Evolutionary conservation across 2,329 filamentous ascomycete genomes (phyloP), one percentile per base, ranked within the genome.

Genomic region (Trichoderma atrobrunneum): DNA sequence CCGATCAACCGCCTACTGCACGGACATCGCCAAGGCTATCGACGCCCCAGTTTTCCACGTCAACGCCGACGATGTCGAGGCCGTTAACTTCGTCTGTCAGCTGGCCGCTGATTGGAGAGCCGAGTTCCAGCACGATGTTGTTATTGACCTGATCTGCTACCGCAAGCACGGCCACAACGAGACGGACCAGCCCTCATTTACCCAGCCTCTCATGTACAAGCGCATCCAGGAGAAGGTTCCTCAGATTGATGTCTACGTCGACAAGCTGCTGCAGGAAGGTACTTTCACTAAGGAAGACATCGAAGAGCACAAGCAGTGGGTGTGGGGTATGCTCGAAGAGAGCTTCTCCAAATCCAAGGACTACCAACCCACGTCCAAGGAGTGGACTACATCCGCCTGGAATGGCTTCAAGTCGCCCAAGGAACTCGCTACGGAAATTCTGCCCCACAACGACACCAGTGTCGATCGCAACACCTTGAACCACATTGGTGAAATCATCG

Each of bases 201-300:
- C 96, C n/a, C 96, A 99, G 82, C 96, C 96, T 54, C 86, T 98
- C 77, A 99, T 99, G 96, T 99, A 99, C 90, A 98, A 98, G 91
- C 93, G 93, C 79, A 98, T 99, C 80, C 89, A 91, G 77, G 88
- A 91, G 73, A 94, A 98, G 82, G 88, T 92, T 75, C 90, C 92
- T 60, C 93, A 96, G 81, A 91, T 99, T 73, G 92, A 97, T 80
- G 93, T 93, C 79, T 99, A 99, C 81, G 89, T 96, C 76, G 89
- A 97, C 79, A 93, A 97, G 87, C 91, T 99, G 69, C 87, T 98
- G 57, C 87, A 94, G 74, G 95, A 98, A 79, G 94, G 95, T 78
- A 97, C 93, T 69, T 99, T 99, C 85, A 97, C 93, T 76, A 95
- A 97, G 85, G 95, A 96, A 78, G 96, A 99, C 80, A 92, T 99